A percentile compares a stretch with the other conserved stretches of the same genome.
Evolutionary conservation across 106 monocot species (phyloP).

Genomic region (Ottelia alismoides): DNA sequence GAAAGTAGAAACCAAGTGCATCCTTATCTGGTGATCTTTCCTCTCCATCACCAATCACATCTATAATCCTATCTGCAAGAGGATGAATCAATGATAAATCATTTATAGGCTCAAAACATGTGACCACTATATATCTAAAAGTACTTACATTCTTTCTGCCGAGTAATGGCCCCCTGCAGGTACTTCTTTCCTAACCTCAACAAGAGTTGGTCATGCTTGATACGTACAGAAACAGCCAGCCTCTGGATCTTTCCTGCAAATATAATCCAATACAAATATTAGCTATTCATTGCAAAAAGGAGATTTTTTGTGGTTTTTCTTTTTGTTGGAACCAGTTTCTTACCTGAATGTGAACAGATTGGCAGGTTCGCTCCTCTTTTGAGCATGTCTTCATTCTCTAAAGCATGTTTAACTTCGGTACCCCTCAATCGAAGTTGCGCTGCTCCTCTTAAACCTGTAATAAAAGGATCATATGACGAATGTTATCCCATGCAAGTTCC

Average conservation of each 20-base stretch:
- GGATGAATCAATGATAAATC: neutral
- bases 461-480: neutral
- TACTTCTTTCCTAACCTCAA: slow-evolving; percentile 41
- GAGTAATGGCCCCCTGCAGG: slow-evolving; percentile 32
- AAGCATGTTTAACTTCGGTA: slow-evolving; percentile 7
- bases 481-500: neutral
- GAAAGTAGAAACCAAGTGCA: slow-evolving; percentile 3
- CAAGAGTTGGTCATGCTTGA: slow-evolving; percentile 24
- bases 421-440: slow-evolving; percentile 33
- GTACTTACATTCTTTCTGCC: slow-evolving; percentile 50
- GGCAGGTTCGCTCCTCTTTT: slow-evolving; percentile 30
- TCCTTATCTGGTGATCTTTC: neutral
- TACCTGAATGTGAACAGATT: slow-evolving; percentile 26
- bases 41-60: slow-evolving; percentile 11
- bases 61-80: slow-evolving; percentile 39
- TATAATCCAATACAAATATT: slow-evolving; percentile 1
- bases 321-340: neutral
- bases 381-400: slow-evolving; percentile 23
- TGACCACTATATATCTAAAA: neutral
- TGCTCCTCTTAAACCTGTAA: slow-evolving; percentile 50
- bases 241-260: slow-evolving; percentile 46
- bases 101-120: neutral
- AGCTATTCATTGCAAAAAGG: neutral
- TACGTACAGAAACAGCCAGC: slow-evolving; percentile 29
- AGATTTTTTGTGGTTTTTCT: neutral